These are phyloP conservation scores for Boletus subparvulus DNA, from an alignment of 768 basidiomycete genomes.

Conservation along the genomic window DNA sequence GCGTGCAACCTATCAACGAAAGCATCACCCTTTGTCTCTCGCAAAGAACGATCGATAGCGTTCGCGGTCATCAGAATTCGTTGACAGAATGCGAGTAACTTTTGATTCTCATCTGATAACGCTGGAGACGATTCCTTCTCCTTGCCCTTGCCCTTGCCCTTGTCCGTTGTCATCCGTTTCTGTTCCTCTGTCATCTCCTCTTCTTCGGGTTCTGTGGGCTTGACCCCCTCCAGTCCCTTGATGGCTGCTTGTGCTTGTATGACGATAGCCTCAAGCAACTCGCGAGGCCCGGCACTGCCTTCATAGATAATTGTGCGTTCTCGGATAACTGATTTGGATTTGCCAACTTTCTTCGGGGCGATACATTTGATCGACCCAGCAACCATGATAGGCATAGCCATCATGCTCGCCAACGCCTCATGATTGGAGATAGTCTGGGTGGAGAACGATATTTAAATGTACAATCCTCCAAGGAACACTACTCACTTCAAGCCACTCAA, in stretches of 20 bases:
- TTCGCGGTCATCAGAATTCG: conserved; percentile 80
- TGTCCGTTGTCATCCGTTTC: conserved; percentile 78
- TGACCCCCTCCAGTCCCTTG: conserved; percentile 76
- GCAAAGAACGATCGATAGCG: conserved; percentile 84
- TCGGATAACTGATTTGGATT: conserved; percentile 53
- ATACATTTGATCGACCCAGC: conserved; percentile 64
- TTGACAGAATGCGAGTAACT: conserved; percentile 77
- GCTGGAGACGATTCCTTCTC: conserved; percentile 43
- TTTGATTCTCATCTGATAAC: conserved; percentile 71
- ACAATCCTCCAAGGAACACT: not conserved
- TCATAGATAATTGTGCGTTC: conserved; percentile 88
- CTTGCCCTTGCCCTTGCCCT: conserved; percentile 62
- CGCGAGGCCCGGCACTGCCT: conserved; percentile 87
- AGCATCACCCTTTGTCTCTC: conserved; percentile 84
- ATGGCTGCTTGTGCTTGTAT: conserved; percentile 92
- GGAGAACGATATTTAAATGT: conserved; percentile 4
- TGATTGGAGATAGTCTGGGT: conserved; percentile 86
- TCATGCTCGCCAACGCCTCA: conserved; percentile 91
- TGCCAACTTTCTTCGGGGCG: conserved; percentile 52
- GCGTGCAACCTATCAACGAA: conserved; percentile 80
- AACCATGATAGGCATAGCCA: conserved; percentile 97
- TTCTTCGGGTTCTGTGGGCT: conserved; percentile 44
- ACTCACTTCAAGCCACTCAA: conserved; percentile 88
- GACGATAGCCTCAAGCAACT: conserved; percentile 85
- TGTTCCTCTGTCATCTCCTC: conserved; percentile 85